Evolutionary conservation across 768 basidiomycete species (phyloP).

Genomic region (Boletus huronensis): DNA sequence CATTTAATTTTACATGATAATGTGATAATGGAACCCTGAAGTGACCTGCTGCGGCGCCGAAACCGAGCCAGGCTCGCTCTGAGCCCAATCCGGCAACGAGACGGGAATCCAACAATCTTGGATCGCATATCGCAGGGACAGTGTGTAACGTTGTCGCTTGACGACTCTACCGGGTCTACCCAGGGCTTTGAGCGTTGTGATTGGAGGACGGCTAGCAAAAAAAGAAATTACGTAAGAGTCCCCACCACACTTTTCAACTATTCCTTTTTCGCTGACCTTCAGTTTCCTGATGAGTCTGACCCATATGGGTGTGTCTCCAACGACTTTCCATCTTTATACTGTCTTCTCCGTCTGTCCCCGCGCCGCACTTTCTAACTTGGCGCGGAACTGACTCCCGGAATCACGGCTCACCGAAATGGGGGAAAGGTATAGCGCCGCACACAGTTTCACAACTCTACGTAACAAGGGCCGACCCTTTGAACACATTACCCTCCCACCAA

Average conservation of each 20-base stretch:
- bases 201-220: neutral
- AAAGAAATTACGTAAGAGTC: neutral
- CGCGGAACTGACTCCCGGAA: constrained; percentile 5
- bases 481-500: constrained; percentile 9
- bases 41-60: neutral
- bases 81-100: neutral
- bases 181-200: neutral
- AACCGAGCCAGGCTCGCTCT: neutral
- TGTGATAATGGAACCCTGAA: neutral
- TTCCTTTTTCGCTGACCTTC: neutral
- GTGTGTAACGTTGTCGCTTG: neutral
- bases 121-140: neutral
- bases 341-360: constrained; percentile 25
- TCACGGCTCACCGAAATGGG: constrained; percentile 7
- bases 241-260: neutral
- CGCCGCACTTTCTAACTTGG: constrained; percentile 2
- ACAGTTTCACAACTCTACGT: constrained; percentile 19
- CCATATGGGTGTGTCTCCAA: constrained; percentile 5
- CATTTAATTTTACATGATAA: neutral
- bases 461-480: constrained; percentile 23
- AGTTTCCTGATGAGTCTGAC: neutral
- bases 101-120: neutral
- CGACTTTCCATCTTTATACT: constrained; percentile 11
- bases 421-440: constrained; percentile 7
- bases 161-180: too few species aligned